Percentiles rank a stretch among this genome's conserved stretches.
Evolutionary conservation across 768 basidiomycete species (phyloP).

Genomic region (Tricholoma sp.): DNA sequence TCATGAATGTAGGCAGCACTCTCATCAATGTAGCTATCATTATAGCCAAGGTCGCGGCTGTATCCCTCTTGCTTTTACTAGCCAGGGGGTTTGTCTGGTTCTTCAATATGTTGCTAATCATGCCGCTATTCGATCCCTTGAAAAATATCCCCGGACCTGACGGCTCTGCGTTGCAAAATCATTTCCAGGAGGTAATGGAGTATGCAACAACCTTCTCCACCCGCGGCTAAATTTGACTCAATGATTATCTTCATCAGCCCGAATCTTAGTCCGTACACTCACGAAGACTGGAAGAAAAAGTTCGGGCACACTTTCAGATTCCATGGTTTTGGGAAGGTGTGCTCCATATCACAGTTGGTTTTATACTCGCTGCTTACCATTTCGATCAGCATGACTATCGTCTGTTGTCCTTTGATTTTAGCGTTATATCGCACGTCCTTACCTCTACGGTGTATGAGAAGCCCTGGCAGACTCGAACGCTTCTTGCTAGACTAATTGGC

Average conservation of each 20-base stretch:
- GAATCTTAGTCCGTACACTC: conserved; percentile 30
- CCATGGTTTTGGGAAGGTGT: conserved; percentile 49
- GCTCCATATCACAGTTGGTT: neutral
- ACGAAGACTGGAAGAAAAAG: conserved; percentile 37
- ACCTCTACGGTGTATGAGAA: conserved; percentile 46
- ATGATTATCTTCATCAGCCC: conserved; percentile 31
- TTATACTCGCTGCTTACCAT: neutral
- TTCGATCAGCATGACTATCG: conserved; percentile 45
- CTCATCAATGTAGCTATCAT: conserved; percentile 8
- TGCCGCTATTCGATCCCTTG: conserved; percentile 45
- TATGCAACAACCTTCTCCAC: conserved; percentile 20
- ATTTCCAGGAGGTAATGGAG: conserved; percentile 43
- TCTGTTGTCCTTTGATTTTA: conserved; percentile 47
- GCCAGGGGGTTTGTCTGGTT: conserved; percentile 35
- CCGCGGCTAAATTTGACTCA: neutral
- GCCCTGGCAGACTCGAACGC: conserved; percentile 49
- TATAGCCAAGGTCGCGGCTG: conserved; percentile 22
- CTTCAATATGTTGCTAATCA: conserved; percentile 36
- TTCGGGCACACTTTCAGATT: conserved; percentile 51
- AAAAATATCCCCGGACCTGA: conserved; percentile 43
- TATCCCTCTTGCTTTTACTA: conserved; percentile 27
- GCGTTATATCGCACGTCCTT: conserved; percentile 43
- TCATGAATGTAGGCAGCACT: conserved; percentile 3
- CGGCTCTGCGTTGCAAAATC: conserved; percentile 36
- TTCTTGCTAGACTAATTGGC: conserved; percentile 45